Percentiles rank a stretch among this genome's conserved stretches.
phyloP scores from a whole-genome alignment of 768 basidiomycete genomes.

The Amanita jacksonii region DNA sequence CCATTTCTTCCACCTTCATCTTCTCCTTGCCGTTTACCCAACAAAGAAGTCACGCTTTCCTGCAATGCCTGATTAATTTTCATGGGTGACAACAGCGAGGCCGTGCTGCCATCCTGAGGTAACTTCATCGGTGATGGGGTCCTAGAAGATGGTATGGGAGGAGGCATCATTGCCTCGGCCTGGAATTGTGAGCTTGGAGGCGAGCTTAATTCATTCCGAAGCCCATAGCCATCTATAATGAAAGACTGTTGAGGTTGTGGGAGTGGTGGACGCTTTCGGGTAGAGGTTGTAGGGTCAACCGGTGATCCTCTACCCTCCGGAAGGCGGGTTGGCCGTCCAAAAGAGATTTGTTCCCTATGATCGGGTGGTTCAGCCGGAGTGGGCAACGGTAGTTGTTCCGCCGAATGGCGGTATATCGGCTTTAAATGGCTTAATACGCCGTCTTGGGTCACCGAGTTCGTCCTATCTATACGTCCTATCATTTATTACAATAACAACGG shows the following conservation, averaged over 20 bases:
- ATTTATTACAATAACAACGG: background rate
- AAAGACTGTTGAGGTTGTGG: background rate
- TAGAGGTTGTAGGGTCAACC: too few species aligned
- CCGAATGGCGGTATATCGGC: slow-evolving; percentile 4
- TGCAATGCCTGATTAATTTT: slow-evolving; percentile 47
- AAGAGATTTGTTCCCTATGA: slow-evolving; percentile 13
- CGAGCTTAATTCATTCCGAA: background rate
- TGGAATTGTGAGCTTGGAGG: slow-evolving; percentile 13
- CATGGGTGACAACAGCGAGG: slow-evolving; percentile 29
- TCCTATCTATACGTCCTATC: background rate
- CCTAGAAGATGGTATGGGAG: slow-evolving; percentile 47
- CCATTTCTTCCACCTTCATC: slow-evolving; percentile 23
- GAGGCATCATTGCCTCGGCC: slow-evolving; percentile 16
- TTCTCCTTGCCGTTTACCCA: slow-evolving; percentile 57
- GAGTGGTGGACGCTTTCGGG: too few species aligned
- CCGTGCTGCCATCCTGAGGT: slow-evolving; percentile 14
- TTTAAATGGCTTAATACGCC: background rate
- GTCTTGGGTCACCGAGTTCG: background rate
- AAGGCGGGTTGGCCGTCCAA: slow-evolving; percentile 26
- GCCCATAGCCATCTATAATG: background rate
- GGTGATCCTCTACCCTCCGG: slow-evolving; percentile 18
- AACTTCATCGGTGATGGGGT: slow-evolving; percentile 48
- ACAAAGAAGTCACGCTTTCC: slow-evolving; percentile 56
- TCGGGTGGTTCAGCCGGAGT: slow-evolving; percentile 10
- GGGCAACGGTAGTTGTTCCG: background rate